These are phyloP conservation scores for Cucumis hystrix DNA, from an alignment of 306 rosid species.

Conservation along the genomic window DNA sequence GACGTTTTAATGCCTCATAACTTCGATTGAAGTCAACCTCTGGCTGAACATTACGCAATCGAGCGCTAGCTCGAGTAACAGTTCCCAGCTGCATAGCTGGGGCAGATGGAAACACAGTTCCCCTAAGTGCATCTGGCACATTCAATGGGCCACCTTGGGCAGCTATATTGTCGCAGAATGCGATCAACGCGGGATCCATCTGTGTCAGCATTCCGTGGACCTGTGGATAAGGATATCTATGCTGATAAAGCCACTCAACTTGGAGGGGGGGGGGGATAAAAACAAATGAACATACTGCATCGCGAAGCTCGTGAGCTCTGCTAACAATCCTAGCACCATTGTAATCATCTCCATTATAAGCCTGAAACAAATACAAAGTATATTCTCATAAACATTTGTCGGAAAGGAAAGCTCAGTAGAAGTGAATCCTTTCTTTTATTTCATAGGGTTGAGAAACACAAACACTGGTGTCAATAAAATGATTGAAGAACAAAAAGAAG, in stretches of 20 bases:
- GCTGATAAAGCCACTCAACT: background rate
- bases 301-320: slow-evolving; percentile 87
- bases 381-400: background rate
- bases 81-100: slow-evolving; percentile 78
- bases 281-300: slow-evolving; percentile 40
- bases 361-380: slow-evolving; percentile 32
- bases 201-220: slow-evolving; percentile 96
- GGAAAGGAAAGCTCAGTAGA: background rate
- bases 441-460: background rate
- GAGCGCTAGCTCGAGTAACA: slow-evolving; percentile 64
- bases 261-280: background rate
- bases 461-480: background rate
- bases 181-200: slow-evolving; percentile 87
- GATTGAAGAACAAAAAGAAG: background rate
- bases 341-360: slow-evolving; percentile 83
- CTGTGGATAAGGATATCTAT: slow-evolving; percentile 15
- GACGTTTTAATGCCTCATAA: slow-evolving; percentile 53
- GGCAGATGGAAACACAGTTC: slow-evolving; percentile 41
- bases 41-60: slow-evolving; percentile 81
- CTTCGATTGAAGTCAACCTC: slow-evolving; percentile 62
- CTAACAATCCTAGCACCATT: slow-evolving; percentile 90
- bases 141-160: slow-evolving; percentile 78
- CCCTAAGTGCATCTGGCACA: slow-evolving; percentile 54
- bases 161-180: slow-evolving; percentile 78
- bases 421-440: background rate